A percentile compares a stretch with the other conserved stretches of the same genome.
These are phyloP conservation scores for Eucalyptus coolabah DNA, from an alignment of 345 rosid genomes.

Conservation along the genomic window DNA sequence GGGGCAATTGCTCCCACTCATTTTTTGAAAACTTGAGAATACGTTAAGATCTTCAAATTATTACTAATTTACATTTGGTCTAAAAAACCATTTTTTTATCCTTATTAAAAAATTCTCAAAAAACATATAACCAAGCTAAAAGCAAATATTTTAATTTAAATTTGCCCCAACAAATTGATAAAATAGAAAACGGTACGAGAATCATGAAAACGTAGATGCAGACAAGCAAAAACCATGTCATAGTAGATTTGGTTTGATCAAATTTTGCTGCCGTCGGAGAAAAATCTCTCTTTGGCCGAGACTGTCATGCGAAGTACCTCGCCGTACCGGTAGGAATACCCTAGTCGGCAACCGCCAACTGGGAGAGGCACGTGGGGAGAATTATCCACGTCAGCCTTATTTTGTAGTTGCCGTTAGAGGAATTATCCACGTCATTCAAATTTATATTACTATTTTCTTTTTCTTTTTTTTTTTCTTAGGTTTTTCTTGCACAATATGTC, in stretches of 20 bases:
- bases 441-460: neutral
- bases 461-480: accelerated
- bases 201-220: neutral
- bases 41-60: neutral
- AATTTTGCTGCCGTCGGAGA: neutral
- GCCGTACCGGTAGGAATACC: accelerated
- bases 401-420: neutral
- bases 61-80: neutral
- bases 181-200: neutral
- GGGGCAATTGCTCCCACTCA: neutral
- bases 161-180: neutral
- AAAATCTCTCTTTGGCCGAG: neutral
- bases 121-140: neutral
- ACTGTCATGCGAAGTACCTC: no score
- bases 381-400: neutral
- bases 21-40: neutral
- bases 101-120: neutral
- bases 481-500: neutral
- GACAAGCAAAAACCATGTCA: neutral
- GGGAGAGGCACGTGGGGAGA: neutral
- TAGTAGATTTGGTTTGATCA: neutral
- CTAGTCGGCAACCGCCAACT: no score
- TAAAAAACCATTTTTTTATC: neutral
- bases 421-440: neutral
- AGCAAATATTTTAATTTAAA: neutral